phyloP scores from a whole-genome alignment of 176 grass and related monocot species.

The Zea luxurians region DNA sequence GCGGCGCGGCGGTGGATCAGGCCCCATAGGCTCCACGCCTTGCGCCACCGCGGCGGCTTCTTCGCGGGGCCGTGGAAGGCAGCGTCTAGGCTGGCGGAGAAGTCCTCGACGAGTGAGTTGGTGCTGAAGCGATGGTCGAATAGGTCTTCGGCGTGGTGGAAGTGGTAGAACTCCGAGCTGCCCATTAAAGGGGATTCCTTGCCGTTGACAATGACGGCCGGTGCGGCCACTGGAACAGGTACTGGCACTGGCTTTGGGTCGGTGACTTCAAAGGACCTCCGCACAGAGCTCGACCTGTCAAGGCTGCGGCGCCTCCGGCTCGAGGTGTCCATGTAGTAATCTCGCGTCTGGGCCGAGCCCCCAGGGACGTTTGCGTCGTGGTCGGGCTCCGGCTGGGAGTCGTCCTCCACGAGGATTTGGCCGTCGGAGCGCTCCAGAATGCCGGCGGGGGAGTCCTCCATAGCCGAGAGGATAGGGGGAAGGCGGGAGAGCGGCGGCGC shows the following conservation, averaged over 20 bases:
- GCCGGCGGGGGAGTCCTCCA: constrained; percentile 67
- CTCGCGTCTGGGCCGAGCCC: constrained; percentile 63
- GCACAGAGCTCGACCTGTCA: constrained; percentile 64
- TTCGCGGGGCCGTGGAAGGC: constrained; percentile 58
- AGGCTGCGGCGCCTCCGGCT: constrained; percentile 71
- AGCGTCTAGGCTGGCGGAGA: constrained; percentile 68
- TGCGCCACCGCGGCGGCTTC: constrained; percentile 70
- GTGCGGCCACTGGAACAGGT: neutral
- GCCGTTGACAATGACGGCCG: constrained; percentile 6
- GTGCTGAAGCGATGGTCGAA: constrained; percentile 61
- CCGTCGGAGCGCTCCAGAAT: constrained; percentile 75
- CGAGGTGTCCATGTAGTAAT: constrained; percentile 80
- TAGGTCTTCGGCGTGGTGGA: constrained; percentile 63
- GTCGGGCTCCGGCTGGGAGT: constrained; percentile 41
- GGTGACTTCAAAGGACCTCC: constrained; percentile 49
- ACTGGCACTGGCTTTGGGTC: constrained; percentile 32
- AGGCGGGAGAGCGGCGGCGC: constrained; percentile 49
- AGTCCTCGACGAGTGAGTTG: constrained; percentile 63
- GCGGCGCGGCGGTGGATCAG: constrained; percentile 70
- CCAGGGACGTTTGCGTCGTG: constrained; percentile 46
- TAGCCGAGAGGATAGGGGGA: constrained; percentile 81
- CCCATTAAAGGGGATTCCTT: constrained; percentile 48
- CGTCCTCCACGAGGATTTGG: constrained; percentile 82
- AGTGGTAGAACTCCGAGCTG: constrained; percentile 91
- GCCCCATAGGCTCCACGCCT: constrained; percentile 79